Evolutionary conservation across 495 filamentous ascomycete genomes (phyloP), one percentile per base, ranked within the genome.

Genomic region (Penicillium mononematosum): DNA sequence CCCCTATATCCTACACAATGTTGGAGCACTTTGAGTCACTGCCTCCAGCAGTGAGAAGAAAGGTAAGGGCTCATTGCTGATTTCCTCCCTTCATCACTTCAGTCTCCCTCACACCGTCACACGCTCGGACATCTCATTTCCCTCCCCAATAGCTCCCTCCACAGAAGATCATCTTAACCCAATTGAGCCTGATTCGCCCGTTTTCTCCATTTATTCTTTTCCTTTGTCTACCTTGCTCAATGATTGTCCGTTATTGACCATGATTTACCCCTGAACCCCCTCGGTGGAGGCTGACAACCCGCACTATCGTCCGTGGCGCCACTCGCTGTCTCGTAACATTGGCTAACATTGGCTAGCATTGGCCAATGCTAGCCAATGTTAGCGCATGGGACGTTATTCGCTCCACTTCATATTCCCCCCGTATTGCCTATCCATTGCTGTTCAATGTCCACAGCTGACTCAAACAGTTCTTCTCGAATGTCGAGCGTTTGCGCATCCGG

Each of bases 391-490:
- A 54, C 39, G 25, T 54, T 46, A 43, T 34, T 45, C 45, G 46
- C 56, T 48, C 45, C 49, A 39, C 45, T 42, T 49, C 50, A 50
- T 19, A n/a, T 48, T 14, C 36, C 44, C 32, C 31, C 44, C 32
- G 20, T 45, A 31, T 45, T 38, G 47, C 31, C 17, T 9, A 43
- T 55, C 53, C 31, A 48, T 58, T 42, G 60, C 50, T 60, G 47
- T 53, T 53, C 47, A 58, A 32, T 54, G 47, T 53, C 64, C 50
- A 29, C 45, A 58, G 50, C 60, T 63, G 62, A 63, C 53, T 58
- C 58, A 17, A 47, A 53, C 61, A 75, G 73, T 71, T 74, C 63
- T 75, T 76, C 66, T 75, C 70, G 63, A 77, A 75, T 66, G 61
- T 71, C 53, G 72, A 70, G 63, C 67, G 64, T 25, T 62, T 71